Evolutionary conservation across 2,329 filamentous ascomycete species (phyloP).

Genomic region (Neonectria coccinea): DNA sequence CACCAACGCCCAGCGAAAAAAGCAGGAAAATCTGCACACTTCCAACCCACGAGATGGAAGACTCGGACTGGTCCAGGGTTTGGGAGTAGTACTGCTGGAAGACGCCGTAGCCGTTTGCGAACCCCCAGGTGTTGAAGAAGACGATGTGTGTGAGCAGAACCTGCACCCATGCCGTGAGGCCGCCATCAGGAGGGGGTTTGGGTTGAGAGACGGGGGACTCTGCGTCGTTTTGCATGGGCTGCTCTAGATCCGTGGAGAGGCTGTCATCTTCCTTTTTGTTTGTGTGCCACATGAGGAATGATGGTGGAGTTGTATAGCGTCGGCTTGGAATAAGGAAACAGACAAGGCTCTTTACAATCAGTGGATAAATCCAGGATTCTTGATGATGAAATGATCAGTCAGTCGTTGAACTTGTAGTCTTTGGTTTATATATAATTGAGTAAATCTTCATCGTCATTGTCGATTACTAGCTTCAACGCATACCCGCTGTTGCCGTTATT

Average conservation of each 20-base stretch:
- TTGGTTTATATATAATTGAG: background rate
- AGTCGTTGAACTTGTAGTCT: background rate
- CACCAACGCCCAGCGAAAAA: slow-evolving; percentile 55
- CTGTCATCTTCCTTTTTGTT: slow-evolving; percentile 14
- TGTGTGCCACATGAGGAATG: slow-evolving; percentile 13
- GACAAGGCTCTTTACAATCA: too few species aligned
- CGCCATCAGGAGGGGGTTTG: slow-evolving; percentile 33
- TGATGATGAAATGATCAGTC: background rate
- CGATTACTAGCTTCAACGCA: background rate
- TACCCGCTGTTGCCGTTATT: slow-evolving; percentile 2
- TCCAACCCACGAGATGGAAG: slow-evolving; percentile 59
- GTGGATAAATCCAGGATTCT: background rate
- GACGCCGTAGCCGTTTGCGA: slow-evolving; percentile 58
- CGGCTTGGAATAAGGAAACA: background rate
- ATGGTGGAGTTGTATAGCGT: background rate
- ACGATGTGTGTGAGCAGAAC: slow-evolving; percentile 52
- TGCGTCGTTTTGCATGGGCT: background rate
- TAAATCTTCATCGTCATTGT: background rate
- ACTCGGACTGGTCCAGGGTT: slow-evolving; percentile 48
- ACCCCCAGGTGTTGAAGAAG: slow-evolving; percentile 60
- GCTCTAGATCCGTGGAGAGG: slow-evolving; percentile 26
- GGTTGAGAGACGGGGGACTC: background rate
- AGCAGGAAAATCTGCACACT: slow-evolving; percentile 58
- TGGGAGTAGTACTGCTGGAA: slow-evolving; percentile 60
- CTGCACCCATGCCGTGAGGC: slow-evolving; percentile 48